Percentiles rank a stretch among this genome's conserved stretches.
These are phyloP conservation scores for Leucosporidium yakuticum DNA, from an alignment of 768 basidiomycete species.

Conservation along the genomic window DNA sequence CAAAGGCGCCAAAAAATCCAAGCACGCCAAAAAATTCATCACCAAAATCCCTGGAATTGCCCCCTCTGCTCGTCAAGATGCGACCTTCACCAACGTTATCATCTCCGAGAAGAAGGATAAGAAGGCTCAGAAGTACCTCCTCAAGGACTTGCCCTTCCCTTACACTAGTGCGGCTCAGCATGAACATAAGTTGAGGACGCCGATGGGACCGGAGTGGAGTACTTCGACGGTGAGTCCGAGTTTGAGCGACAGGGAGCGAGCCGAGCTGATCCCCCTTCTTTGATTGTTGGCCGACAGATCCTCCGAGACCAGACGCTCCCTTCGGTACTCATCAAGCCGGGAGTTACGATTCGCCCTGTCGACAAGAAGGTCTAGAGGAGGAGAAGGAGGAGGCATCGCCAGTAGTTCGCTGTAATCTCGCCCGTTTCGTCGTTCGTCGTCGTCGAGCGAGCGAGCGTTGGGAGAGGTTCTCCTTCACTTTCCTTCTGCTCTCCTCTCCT, in stretches of 20 bases:
- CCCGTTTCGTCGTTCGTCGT: too few relatives aligned
- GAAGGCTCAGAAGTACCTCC: slow-evolving; percentile 80
- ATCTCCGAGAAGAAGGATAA: slow-evolving; percentile 93
- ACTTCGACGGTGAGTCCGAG: slow-evolving; percentile 53
- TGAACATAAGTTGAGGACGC: slow-evolving; percentile 71
- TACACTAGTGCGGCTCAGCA: slow-evolving; percentile 91
- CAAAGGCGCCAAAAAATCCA: slow-evolving; percentile 53
- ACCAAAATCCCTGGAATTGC: slow-evolving; percentile 78
- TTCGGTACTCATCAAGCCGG: slow-evolving; percentile 34
- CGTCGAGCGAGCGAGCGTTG: too few relatives aligned
- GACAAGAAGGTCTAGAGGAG: slow-evolving; percentile 7
- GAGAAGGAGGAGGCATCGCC: background rate
- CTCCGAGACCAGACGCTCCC: slow-evolving; percentile 36
- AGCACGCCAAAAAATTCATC: slow-evolving; percentile 55
- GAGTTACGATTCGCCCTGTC: slow-evolving; percentile 35
- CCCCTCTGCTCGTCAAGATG: slow-evolving; percentile 72
- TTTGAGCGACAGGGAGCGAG: background rate
- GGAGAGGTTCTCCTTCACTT: too few relatives aligned
- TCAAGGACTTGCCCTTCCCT: slow-evolving; percentile 88
- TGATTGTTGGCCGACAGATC: slow-evolving; percentile 1
- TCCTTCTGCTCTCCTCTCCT: too few relatives aligned
- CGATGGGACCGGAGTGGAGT: slow-evolving; percentile 89
- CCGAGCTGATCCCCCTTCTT: background rate
- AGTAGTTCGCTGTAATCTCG: too few relatives aligned
- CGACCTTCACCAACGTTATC: slow-evolving; percentile 78